Evolutionary conservation across 495 filamentous ascomycete genomes (phyloP), one percentile per base, ranked within the genome.

Genomic region (Penicillium lividum): DNA sequence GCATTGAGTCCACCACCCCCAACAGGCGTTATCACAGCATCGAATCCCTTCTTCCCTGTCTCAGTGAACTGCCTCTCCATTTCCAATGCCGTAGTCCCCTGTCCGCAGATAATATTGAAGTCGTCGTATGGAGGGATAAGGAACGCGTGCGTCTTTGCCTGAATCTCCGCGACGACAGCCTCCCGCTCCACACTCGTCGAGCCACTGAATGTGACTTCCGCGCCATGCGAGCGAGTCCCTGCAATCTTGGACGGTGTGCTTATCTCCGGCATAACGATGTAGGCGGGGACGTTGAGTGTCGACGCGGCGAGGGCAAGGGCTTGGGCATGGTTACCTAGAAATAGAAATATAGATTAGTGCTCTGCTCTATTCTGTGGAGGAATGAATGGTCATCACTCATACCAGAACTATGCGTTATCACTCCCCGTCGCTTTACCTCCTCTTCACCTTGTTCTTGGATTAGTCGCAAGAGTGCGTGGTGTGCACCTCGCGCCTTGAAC

Each of bases 321-420:
- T 82, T 96, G 92, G 0, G 94, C 94, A 73, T 98, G 94, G 77
- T 98, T 98, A 29, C 93, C 93, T 91, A 50, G 22, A 22, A 22
- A 34, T 29, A 11, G n/a, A 16, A 29, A 38, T 3, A 28, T 0
- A 31, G 28, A 33, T 65, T 18, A 66, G 57, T 7, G n/a, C 27
- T 25, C 18, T 18, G 11, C 27, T 22, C 18, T 33, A 16, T 43
- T 1, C 33, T 15, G 22, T 22, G 22, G 22, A 22, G 22, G 22
- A 22, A 22, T 22, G 22, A 2, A 22, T 22, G 2, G 22, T 22
- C 22, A 22, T 22, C 22, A 22, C 22, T 36, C 43, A 54, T 73
- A 92, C 93, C 93, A 67, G 86, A 90, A 68, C 89, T 93, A 77
- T 98, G 94, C 63, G 94, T 98, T 50, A 94, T 84, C 3, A 98